Base-by-base conservation (phyloP, 768 basidiomycete genomes). In the Podaxis carcinomalis region DNA sequence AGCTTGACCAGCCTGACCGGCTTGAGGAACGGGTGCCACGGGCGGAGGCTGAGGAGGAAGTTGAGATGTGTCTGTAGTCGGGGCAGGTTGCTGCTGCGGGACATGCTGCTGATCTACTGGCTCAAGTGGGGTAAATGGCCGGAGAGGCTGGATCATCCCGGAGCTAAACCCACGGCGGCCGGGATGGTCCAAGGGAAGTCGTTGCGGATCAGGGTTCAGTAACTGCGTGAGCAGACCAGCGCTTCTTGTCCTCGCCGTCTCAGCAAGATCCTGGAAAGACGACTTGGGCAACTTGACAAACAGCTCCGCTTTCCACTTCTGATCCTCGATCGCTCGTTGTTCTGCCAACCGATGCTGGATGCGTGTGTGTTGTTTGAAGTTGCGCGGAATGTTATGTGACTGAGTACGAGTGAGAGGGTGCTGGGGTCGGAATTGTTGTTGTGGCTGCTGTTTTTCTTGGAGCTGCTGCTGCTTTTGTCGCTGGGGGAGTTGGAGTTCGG, bases 201-300 rank as follows among this genome's bases (percentile, higher is more conserved):
- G 74, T 11, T 75, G 68, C 19, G 87, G 86, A 67, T 88, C 82
- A 0, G 90, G 91, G 64, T 92, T 87, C 78, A 93, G 78, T 46
- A 93, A 73, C 70, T 84, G 84, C 27, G 83, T 83, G 57, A 92
- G 73, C 46, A 89, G 71, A 3, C 90, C 90, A 0, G 75, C 74
- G 44, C 79, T 79, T 58, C 66, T 63, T 60, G 77, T 73, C 19
- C 76, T 68, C 47, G 70, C 69, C 23, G 67, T 63, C n/a, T 66
- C 67, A 1, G 68, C 60, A 72, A 84, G 67, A 70, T 85, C 69
- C 80, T 84, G 84, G 68, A 88, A 89, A 35, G 85, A 88, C 28
- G 81, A 74, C 55, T 82, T 79, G 1, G 89, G 89, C 13, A 86
- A 78, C 73, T 92, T 92, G 63, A 82, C 79, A 67, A 90, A 88